A percentile compares a stretch with the other conserved stretches of the same genome.
These are phyloP conservation scores for Fusarium phyllophilum DNA, from an alignment of 2,329 filamentous ascomycete species.

Conservation along the genomic window DNA sequence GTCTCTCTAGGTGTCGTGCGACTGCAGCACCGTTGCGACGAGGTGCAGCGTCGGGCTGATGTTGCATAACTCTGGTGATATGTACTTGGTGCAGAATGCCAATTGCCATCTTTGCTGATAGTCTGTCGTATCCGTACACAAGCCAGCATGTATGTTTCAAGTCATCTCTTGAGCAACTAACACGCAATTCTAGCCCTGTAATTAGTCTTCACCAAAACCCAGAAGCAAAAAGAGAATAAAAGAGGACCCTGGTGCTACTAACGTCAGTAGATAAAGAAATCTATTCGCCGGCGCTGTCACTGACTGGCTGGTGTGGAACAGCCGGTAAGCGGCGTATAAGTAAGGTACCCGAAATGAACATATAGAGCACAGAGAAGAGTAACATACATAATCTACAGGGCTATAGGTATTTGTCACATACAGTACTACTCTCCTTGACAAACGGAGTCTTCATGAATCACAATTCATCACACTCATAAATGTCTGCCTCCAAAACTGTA, in stretches of 20 bases:
- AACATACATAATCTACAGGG: not conserved
- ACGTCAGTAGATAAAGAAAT: not conserved
- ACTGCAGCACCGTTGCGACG: constrained; percentile 42
- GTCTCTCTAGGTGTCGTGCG: constrained; percentile 35
- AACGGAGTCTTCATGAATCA: not conserved
- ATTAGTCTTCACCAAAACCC: not conserved
- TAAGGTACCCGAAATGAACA: constrained; percentile 38
- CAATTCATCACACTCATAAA: not conserved
- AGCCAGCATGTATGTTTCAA: not conserved
- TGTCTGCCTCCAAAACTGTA: not conserved
- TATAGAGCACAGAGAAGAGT: not conserved
- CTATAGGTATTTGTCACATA: not conserved
- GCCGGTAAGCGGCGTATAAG: constrained; percentile 36
- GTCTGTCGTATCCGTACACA: not conserved
- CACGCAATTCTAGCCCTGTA: not conserved
- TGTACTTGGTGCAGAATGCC: constrained; percentile 2
- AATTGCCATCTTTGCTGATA: not conserved
- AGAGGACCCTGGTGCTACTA: not conserved
- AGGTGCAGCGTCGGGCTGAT: constrained; percentile 24
- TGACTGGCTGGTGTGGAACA: constrained; percentile 26
- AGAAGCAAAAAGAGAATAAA: not conserved
- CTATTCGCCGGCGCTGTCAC: constrained; percentile 1
- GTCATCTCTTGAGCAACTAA: not conserved
- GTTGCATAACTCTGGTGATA: constrained; percentile 12
- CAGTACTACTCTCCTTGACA: not conserved